Evolutionary conservation across 805 yeast genomes (phyloP).

Genomic region (Candida ovalis): DNA sequence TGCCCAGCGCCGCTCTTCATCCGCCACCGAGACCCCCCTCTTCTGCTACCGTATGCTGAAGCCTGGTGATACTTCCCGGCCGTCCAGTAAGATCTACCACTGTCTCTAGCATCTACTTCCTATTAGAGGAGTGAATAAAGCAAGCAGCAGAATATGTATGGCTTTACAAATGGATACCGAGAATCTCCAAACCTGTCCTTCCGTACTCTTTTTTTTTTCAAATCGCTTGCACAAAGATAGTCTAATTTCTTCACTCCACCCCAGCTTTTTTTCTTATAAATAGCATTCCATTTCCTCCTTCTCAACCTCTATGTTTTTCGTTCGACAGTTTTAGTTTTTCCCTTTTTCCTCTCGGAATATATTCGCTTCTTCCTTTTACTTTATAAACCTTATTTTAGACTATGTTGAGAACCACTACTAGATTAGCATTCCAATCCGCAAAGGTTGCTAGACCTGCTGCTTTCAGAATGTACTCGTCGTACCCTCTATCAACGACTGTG

Average conservation of each 20-base stretch:
- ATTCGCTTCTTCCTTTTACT: no score
- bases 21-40: neutral
- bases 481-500: slow-evolving; percentile 36
- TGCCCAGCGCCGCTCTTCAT: neutral
- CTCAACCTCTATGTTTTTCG: neutral
- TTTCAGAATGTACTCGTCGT: slow-evolving; percentile 23
- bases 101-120: no score
- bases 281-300: neutral
- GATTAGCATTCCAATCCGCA: slow-evolving; percentile 10
- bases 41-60: neutral
- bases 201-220: neutral
- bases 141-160: no score
- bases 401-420: slow-evolving; percentile 20
- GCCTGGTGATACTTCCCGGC: no score
- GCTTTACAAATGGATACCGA: no score
- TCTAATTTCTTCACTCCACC: neutral
- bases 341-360: neutral
- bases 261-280: neutral
- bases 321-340: neutral
- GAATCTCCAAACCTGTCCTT: neutral
- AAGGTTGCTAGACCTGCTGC: slow-evolving; percentile 14
- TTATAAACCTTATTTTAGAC: neutral
- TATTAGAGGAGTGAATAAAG: no score
- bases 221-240: neutral
- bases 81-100: no score